Percentiles rank a stretch among this genome's conserved stretches.
Conservation (phyloP, 208 protist genomes). For the Leishmania turanica region DNA sequence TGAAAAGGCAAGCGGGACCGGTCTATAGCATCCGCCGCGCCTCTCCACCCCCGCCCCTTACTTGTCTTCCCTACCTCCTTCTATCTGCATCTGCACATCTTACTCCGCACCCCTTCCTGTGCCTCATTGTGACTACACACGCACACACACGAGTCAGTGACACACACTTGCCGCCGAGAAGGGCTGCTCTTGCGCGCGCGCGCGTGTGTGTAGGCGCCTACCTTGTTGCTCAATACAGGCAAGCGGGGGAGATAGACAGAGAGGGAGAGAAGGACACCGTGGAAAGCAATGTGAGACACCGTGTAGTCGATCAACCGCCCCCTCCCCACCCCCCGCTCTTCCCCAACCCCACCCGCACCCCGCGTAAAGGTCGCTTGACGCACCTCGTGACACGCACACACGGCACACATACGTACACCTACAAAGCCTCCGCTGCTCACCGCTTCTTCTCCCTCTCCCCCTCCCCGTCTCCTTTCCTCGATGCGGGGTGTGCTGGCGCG, state of each 20-base stretch:
- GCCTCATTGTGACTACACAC: too few species aligned
- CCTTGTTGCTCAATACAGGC: background rate
- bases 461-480: background rate
- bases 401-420: background rate
- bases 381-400: background rate
- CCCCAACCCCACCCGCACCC: background rate
- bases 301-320: background rate
- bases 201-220: background rate
- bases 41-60: background rate
- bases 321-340: background rate
- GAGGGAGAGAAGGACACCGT: background rate
- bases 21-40: background rate
- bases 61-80: background rate
- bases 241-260: background rate
- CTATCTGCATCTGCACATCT: background rate
- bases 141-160: background rate
- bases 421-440: background rate
- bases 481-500: slow-evolving; percentile 18
- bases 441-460: background rate
- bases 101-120: background rate
- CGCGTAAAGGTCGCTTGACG: background rate
- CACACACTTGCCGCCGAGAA: background rate
- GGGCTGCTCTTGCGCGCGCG: background rate
- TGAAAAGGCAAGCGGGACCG: background rate
- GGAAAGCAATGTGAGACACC: background rate